These are phyloP conservation scores for Aspergillus taichungensis DNA, from an alignment of 495 filamentous ascomycete species.

Conservation along the genomic window DNA sequence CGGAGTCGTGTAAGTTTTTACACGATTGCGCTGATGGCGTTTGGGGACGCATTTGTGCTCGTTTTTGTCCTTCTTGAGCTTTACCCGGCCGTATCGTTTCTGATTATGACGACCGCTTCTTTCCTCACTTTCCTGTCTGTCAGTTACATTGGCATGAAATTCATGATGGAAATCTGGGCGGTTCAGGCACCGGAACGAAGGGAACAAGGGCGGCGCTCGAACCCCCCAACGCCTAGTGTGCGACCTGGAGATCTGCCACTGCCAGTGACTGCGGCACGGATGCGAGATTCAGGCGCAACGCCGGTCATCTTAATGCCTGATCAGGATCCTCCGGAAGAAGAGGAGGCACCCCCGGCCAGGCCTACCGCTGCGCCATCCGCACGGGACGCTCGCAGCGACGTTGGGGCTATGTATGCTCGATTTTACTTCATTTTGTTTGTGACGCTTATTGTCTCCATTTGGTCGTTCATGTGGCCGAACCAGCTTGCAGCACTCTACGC, in stretches of 20 bases:
- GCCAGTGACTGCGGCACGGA: constrained; percentile 49
- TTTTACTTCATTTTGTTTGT: constrained; percentile 66
- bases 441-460: constrained; percentile 64
- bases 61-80: constrained; percentile 55
- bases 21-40: constrained; percentile 73
- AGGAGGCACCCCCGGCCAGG: constrained; percentile 19
- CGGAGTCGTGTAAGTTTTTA: constrained; percentile 85
- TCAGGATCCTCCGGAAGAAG: constrained; percentile 54
- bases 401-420: constrained; percentile 69
- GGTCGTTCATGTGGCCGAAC: constrained; percentile 66
- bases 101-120: constrained; percentile 56
- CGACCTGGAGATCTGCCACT: constrained; percentile 46
- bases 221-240: constrained; percentile 14
- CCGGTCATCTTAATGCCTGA: constrained; percentile 79
- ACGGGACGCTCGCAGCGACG: constrained; percentile 41
- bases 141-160: constrained; percentile 69
- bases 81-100: constrained; percentile 54
- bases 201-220: constrained; percentile 36
- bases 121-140: constrained; percentile 68
- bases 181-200: constrained; percentile 77
- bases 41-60: constrained; percentile 70
- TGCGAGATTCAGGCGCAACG: constrained; percentile 39
- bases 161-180: constrained; percentile 80
- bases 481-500: constrained; percentile 61
- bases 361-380: constrained; percentile 21